phyloP scores from a whole-genome alignment of 495 filamentous ascomycete genomes.

The Neurospora discreta region DNA sequence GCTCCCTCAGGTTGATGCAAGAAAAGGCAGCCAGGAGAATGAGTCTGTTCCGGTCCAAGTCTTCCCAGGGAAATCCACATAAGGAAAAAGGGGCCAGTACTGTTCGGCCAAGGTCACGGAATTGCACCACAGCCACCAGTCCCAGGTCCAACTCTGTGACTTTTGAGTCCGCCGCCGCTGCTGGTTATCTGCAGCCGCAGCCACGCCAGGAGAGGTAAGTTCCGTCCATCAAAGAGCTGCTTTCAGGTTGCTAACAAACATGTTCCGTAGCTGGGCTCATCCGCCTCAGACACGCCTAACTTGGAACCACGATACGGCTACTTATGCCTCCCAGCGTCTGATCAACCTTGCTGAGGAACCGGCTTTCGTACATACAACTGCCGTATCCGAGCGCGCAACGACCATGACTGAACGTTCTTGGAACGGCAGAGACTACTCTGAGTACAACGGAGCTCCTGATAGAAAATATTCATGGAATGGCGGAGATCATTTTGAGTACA shows the following conservation, averaged over 20 bases:
- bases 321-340: conserved; percentile 33
- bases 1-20: conserved; percentile 10
- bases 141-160: conserved; percentile 23
- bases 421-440: conserved; percentile 9
- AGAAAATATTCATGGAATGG: conserved; percentile 20
- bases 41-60: conserved; percentile 25
- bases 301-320: conserved; percentile 29
- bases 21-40: conserved; percentile 14
- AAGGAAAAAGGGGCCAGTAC: conserved; percentile 8
- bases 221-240: neutral
- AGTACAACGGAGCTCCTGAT: conserved; percentile 23
- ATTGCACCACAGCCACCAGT: conserved; percentile 7
- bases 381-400: conserved; percentile 25
- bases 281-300: conserved; percentile 23
- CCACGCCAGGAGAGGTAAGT: conserved; percentile 15
- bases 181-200: conserved; percentile 16
- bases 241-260: conserved; percentile 4
- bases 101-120: conserved; percentile 7
- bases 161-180: conserved; percentile 20
- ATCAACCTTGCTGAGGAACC: conserved; percentile 29
- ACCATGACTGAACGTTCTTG: conserved; percentile 24
- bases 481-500: conserved; percentile 8
- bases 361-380: conserved; percentile 17
- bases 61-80: conserved; percentile 12
- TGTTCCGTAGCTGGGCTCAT: conserved; percentile 11